Evolutionary conservation across 129 eudicot species (phyloP), one percentile per base, ranked within the genome.

Genomic region (Solidago caesia): DNA sequence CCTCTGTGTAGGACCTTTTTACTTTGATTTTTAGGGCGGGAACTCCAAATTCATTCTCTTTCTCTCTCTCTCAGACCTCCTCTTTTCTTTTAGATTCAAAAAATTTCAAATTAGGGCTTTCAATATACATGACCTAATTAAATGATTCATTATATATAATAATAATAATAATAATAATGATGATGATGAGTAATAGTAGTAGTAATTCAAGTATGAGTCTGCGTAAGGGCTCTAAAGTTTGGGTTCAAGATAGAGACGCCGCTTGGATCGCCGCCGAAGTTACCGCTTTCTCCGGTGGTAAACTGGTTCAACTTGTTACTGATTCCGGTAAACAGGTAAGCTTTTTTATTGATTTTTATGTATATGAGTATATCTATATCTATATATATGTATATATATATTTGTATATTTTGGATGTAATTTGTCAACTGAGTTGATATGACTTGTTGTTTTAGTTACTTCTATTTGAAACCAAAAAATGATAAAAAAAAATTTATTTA

Each of bases 221-320:
- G 4, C 91, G 97, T 21, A 95, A 85, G 76, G 96, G 95, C 45
- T 88, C 95, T 7, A 88, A 85, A 72, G 99, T 95, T 41, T 95
- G 99, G 99, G 69, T 85, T 16, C 92, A 89, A 61, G 99, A 95
- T 63, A 91, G 74, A 47, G 88, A 81, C 62, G 73, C 82, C 72
- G 92, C 96, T 51, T 91, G 97, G 99, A 75, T 78, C 56, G 90
- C 91, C 11, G 99, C 92, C 15, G 86, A 95, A 78, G 97, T 95
- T 13, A 67, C 80, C 27, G 96, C 85, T 65, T 82, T 89, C 62
- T n/a, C 76, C 52, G 92, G 89, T 1, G 92, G 89, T 1, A 85
- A 91, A 48, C 90, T 81, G 80, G 96, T 91, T 75, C 90, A 88
- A 79, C 80, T 91, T n/a, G 44, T 84, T 47, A 85, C 92, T 49